A percentile compares a stretch with the other conserved stretches of the same genome.
phyloP scores from a whole-genome alignment of 805 yeast species.

The Hanseniaspora clermontiae region DNA sequence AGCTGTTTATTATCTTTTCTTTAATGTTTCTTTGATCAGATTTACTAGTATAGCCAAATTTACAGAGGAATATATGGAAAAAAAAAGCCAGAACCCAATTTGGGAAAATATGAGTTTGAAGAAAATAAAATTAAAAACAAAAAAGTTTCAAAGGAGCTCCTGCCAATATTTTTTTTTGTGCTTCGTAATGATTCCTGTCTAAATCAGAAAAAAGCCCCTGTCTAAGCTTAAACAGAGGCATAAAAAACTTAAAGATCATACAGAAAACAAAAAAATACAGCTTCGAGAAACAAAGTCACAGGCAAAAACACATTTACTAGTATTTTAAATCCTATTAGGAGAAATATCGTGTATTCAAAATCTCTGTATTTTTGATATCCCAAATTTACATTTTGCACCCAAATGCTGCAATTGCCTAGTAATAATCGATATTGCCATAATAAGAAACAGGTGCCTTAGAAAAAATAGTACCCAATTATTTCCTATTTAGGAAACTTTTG shows the following conservation, averaged over 20 bases:
- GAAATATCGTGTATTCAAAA: too few species aligned
- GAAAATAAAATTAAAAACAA: neutral
- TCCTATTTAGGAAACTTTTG: neutral
- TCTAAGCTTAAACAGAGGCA: neutral
- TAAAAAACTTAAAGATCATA: too few species aligned
- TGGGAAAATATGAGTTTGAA: neutral
- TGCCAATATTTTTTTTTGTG: neutral
- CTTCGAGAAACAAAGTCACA: neutral
- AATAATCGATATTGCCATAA: too few species aligned
- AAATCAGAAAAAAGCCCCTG: neutral
- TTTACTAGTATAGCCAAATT: neutral
- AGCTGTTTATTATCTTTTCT: constrained; percentile 6
- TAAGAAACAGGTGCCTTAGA: too few species aligned
- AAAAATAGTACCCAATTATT: too few species aligned
- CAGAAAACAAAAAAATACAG: neutral
- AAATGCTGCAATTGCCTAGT: neutral
- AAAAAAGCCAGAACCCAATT: neutral
- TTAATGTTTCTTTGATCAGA: neutral
- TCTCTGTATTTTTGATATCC: too few species aligned
- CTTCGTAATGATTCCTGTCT: neutral
- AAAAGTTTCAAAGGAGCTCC: neutral
- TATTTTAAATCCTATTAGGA: neutral
- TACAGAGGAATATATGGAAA: neutral
- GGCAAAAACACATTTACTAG: neutral
- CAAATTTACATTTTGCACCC: too few species aligned